phyloP scores from a whole-genome alignment of 352 stramenopile genomes.

The Ophiocytium majus region DNA sequence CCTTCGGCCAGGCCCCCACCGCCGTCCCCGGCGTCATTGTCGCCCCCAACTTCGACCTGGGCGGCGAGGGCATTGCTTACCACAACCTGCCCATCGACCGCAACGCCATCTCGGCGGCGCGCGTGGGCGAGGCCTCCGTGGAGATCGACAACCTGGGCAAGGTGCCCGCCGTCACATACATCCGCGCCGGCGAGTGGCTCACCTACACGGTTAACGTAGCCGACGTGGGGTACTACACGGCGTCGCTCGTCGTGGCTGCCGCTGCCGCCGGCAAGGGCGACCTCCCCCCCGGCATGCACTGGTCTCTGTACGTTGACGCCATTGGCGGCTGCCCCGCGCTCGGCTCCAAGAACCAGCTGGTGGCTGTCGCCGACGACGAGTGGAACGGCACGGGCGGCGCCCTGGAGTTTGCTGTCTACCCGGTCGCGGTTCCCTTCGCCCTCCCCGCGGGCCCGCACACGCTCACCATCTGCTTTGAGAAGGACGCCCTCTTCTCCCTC shows the following conservation, averaged over 20 bases:
- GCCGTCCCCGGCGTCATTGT: constrained; percentile 24
- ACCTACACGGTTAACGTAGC: constrained; percentile 1
- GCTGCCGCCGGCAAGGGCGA: neutral
- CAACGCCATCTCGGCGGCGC: neutral
- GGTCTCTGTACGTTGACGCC: neutral
- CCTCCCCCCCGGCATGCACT: neutral
- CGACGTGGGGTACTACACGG: neutral
- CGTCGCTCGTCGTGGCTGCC: neutral
- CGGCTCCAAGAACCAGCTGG: neutral
- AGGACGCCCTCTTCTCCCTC: neutral
- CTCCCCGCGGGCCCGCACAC: neutral
- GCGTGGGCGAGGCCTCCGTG: neutral
- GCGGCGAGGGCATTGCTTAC: constrained; percentile 31
- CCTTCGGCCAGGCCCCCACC: neutral
- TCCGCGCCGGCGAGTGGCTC: neutral
- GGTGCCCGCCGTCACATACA: neutral
- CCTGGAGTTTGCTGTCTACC: neutral
- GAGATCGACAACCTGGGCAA: neutral
- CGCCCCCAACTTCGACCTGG: constrained; percentile 28
- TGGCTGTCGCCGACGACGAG: neutral
- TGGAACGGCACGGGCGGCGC: constrained; percentile 1
- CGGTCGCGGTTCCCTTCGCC: neutral
- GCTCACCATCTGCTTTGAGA: neutral
- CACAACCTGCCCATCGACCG: neutral
- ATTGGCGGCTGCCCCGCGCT: neutral